Evolutionary conservation across 345 rosid species (phyloP).

Genomic region (Carallia brachiata): DNA sequence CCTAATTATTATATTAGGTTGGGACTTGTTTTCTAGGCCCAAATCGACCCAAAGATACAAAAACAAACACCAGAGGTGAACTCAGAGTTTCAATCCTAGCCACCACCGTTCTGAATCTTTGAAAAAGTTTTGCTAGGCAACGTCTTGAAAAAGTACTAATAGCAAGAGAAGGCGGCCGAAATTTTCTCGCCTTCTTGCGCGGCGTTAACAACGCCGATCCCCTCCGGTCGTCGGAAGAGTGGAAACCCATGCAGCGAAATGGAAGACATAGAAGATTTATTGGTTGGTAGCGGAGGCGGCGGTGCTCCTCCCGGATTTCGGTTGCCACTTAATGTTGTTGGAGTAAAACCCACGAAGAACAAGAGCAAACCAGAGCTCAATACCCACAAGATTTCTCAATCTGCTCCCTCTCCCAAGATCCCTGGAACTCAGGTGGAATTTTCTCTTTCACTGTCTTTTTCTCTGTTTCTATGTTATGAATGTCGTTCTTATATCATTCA

Average conservation of each 20-base stretch:
- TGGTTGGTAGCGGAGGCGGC: slow-evolving; percentile 40
- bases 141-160: too few relatives aligned
- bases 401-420: slow-evolving; percentile 41
- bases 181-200: too few relatives aligned
- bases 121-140: too few relatives aligned
- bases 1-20: too few relatives aligned
- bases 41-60: too few relatives aligned
- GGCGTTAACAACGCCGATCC: too few relatives aligned
- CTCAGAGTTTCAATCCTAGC: too few relatives aligned
- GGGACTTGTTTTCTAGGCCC: too few relatives aligned
- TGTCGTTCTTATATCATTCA: neutral
- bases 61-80: too few relatives aligned
- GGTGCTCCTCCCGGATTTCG: slow-evolving; percentile 75
- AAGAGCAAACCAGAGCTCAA: slow-evolving; percentile 31
- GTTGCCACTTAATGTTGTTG: slow-evolving; percentile 59
- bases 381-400: slow-evolving; percentile 27
- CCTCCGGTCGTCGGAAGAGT: too few relatives aligned
- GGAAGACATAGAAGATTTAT: slow-evolving; percentile 90
- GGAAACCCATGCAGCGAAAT: slow-evolving; percentile 20
- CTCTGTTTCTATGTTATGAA: slow-evolving; percentile 3
- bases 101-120: too few relatives aligned
- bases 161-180: too few relatives aligned
- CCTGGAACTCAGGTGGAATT: slow-evolving; percentile 78
- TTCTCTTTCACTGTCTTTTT: neutral
- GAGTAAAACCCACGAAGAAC: slow-evolving; percentile 47